Percentiles rank a stretch among this genome's conserved stretches.
These are phyloP conservation scores for Ilyonectria mors-panacis DNA, from an alignment of 2,329 filamentous ascomycete genomes.

Conservation along the genomic window DNA sequence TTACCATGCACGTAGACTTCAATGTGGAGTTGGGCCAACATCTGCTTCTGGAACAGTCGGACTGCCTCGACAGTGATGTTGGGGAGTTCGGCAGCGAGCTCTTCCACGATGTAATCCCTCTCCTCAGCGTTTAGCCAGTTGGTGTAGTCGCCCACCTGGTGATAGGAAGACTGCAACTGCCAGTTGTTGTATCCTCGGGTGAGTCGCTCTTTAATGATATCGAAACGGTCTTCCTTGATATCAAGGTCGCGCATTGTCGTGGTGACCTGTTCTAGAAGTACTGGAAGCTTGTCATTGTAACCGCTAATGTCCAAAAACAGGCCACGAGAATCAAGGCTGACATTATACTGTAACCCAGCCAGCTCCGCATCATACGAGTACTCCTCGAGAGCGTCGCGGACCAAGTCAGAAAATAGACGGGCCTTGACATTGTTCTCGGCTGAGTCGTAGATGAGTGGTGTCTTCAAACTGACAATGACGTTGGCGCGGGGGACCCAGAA, in stretches of 20 bases:
- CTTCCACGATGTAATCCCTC: constrained; percentile 83
- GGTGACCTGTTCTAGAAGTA: constrained; percentile 91
- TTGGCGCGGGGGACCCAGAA: constrained; percentile 99
- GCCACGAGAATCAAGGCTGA: constrained; percentile 80
- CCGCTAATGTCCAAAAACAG: constrained; percentile 85
- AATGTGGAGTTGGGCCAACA: constrained; percentile 87
- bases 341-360: constrained; percentile 86
- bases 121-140: constrained; percentile 82
- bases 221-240: constrained; percentile 88
- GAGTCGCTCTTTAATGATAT: constrained; percentile 90
- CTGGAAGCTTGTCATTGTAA: constrained; percentile 96
- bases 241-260: constrained; percentile 87
- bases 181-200: constrained; percentile 86
- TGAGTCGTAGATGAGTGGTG: constrained; percentile 83
- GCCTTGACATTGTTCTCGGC: constrained; percentile 85
- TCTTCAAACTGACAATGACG: constrained; percentile 84
- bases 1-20: constrained; percentile 94
- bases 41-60: constrained; percentile 81
- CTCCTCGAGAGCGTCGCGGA: constrained; percentile 90
- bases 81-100: constrained; percentile 83
- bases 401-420: constrained; percentile 85
- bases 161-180: constrained; percentile 89
- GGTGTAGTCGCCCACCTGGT: constrained; percentile 87
- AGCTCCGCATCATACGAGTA: constrained; percentile 97
- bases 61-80: constrained; percentile 82